phyloP scores from a whole-genome alignment of 345 rosid genomes.

The Citrus inodora region DNA sequence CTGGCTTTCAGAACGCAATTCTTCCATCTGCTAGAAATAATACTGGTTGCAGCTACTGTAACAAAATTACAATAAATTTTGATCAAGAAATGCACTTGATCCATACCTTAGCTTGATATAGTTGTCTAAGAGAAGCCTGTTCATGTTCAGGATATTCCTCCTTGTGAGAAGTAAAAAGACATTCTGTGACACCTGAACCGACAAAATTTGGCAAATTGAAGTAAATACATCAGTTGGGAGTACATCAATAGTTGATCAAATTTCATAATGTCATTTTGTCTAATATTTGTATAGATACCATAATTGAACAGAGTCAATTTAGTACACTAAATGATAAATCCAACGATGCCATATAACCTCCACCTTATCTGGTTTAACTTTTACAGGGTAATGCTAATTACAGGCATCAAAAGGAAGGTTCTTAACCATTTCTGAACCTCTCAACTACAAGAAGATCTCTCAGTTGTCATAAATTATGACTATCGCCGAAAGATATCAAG shows the following conservation, averaged over 20 bases:
- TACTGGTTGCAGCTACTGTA: constrained; percentile 6
- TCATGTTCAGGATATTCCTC: constrained; percentile 97
- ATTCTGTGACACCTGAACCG: constrained; percentile 81
- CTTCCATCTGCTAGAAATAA: constrained; percentile 72
- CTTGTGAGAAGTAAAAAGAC: constrained; percentile 87
- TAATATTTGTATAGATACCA: background rate
- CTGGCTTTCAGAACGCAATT: constrained; percentile 79
- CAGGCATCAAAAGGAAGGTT: background rate
- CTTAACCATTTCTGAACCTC: background rate
- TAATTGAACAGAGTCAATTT: background rate
- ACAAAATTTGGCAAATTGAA: background rate
- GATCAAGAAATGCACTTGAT: constrained; percentile 9
- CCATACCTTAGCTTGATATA: constrained; percentile 80
- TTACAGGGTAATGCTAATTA: background rate
- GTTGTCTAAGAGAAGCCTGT: constrained; percentile 87
- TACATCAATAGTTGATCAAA: background rate
- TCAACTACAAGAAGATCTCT: background rate
- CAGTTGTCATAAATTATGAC: background rate
- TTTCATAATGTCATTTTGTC: background rate
- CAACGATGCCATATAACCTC: background rate
- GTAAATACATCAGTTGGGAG: background rate
- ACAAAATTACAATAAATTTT: constrained; percentile 8
- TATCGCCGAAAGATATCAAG: background rate
- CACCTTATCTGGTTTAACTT: background rate
- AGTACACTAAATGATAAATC: background rate